Evolutionary conservation across 192 early-diverging fungal species (phyloP).

Genomic region (Chytriomyces sp.): DNA sequence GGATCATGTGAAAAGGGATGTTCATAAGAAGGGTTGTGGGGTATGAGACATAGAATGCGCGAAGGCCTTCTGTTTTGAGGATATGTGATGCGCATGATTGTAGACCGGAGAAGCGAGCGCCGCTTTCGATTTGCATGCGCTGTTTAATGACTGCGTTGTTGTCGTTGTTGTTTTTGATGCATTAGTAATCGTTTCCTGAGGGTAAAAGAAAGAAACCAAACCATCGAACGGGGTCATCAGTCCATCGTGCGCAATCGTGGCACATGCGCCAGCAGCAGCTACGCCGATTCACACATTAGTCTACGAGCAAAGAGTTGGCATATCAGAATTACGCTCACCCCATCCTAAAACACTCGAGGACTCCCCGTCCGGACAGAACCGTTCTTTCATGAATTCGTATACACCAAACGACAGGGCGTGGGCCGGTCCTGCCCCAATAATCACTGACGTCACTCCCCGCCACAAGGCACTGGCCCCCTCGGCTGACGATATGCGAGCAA

Average conservation of each 20-base stretch:
- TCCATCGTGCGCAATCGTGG: constrained; percentile 85
- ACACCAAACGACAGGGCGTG: constrained; percentile 97
- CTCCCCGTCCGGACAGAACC: constrained; percentile 54
- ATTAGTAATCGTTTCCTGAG: no score
- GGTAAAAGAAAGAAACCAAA: no score
- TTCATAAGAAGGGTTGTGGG: constrained; percentile 94
- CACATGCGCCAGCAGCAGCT: constrained; percentile 85
- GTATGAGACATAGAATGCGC: constrained; percentile 92
- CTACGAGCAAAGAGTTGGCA: not conserved
- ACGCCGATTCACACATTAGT: not conserved
- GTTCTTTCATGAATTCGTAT: constrained; percentile 88
- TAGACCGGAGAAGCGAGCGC: constrained; percentile 70
- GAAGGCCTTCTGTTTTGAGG: constrained; percentile 75
- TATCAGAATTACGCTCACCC: constrained; percentile 41
- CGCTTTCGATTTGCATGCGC: constrained; percentile 83
- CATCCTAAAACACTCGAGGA: constrained; percentile 62
- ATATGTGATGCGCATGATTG: constrained; percentile 73
- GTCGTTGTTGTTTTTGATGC: not conserved
- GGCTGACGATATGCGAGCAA: constrained; percentile 72
- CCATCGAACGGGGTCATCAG: constrained; percentile 98
- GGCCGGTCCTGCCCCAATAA: constrained; percentile 91
- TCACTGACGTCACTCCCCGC: constrained; percentile 90
- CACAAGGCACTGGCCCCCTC: constrained; percentile 83
- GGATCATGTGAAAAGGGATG: constrained; percentile 93
- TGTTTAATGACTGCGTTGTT: constrained; percentile 80